A percentile compares a stretch with the other conserved stretches of the same genome.
phyloP scores from a whole-genome alignment of 2,329 filamentous ascomycete species.

The Exophiala sp. region DNA sequence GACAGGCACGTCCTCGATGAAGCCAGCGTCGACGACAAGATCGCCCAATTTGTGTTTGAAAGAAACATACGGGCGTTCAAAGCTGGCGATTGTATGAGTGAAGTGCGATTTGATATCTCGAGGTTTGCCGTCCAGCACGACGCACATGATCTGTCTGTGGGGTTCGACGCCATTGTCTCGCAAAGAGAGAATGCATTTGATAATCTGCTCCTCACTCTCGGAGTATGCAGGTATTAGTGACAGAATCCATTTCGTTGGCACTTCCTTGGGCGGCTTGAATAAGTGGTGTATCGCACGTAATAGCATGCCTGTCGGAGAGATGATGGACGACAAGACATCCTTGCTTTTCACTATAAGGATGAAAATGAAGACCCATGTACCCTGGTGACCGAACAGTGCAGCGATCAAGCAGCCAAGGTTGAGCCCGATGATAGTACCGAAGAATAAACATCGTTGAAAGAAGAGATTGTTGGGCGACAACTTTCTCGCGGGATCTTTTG shows the following conservation, averaged over 20 bases:
- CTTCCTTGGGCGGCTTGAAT: slow-evolving; percentile 5
- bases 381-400: not conserved
- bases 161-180: slow-evolving; percentile 4
- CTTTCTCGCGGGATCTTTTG: slow-evolving; percentile 2
- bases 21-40: slow-evolving; percentile 8
- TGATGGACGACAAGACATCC: slow-evolving; percentile 9
- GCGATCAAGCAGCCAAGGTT: slow-evolving; percentile 2
- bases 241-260: slow-evolving; percentile 9
- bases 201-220: slow-evolving; percentile 16
- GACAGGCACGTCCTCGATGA: slow-evolving; percentile 6
- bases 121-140: slow-evolving; percentile 14
- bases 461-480: slow-evolving; percentile 1
- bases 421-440: not conserved
- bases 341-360: slow-evolving; percentile 16
- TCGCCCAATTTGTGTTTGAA: slow-evolving; percentile 7
- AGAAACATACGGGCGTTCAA: slow-evolving; percentile 9
- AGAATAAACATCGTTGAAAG: not conserved
- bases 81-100: not conserved
- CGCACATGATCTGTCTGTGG: slow-evolving; percentile 15
- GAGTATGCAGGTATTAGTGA: slow-evolving; percentile 13
- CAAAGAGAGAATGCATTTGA: slow-evolving; percentile 10
- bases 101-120: slow-evolving; percentile 9
- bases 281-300: not conserved
- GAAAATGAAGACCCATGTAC: slow-evolving; percentile 6
- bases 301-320: slow-evolving; percentile 1